These are phyloP conservation scores for Gracilaria gracilis DNA, from an alignment of 23 red algal genomes.

Conservation along the genomic window DNA sequence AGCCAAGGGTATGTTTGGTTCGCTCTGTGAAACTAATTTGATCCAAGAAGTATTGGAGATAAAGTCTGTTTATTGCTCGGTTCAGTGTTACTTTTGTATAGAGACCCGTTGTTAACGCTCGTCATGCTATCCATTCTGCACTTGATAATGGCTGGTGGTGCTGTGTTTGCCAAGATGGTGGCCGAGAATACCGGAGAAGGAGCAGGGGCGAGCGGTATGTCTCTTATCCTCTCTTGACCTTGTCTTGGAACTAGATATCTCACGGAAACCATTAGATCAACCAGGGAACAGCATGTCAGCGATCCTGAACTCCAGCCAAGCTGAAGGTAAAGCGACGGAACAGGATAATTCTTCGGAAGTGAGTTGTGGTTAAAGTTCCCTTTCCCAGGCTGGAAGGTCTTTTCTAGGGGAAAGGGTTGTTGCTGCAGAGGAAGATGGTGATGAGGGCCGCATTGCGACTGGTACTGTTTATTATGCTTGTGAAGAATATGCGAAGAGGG, in stretches of 20 bases:
- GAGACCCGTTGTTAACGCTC: too few relatives aligned
- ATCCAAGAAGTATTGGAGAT: too few relatives aligned
- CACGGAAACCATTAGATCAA: not conserved
- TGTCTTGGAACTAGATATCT: conserved; percentile 41
- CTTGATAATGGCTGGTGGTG: too few relatives aligned
- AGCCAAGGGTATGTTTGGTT: too few relatives aligned
- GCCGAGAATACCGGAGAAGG: too few relatives aligned
- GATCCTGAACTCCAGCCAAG: not conserved
- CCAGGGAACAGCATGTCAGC: not conserved
- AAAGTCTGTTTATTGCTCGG: too few relatives aligned
- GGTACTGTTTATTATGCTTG: conserved; percentile 66
- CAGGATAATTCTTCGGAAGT: not conserved
- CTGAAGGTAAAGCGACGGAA: not conserved
- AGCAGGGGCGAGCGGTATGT: conserved; percentile 44
- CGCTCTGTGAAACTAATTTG: too few relatives aligned
- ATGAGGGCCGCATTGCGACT: conserved; percentile 72
- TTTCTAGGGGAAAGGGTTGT: conserved; percentile 73
- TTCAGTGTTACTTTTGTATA: too few relatives aligned
- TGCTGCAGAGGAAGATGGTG: conserved; percentile 69
- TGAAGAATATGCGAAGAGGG: conserved; percentile 68
- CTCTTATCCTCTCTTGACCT: conserved; percentile 53
- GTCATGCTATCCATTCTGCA: too few relatives aligned
- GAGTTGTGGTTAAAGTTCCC: not conserved
- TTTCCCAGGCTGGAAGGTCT: conserved; percentile 64
- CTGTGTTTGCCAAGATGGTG: too few relatives aligned